Evolutionary conservation across 345 rosid species (phyloP).

Genomic region (Eucalyptus leucophloia): DNA sequence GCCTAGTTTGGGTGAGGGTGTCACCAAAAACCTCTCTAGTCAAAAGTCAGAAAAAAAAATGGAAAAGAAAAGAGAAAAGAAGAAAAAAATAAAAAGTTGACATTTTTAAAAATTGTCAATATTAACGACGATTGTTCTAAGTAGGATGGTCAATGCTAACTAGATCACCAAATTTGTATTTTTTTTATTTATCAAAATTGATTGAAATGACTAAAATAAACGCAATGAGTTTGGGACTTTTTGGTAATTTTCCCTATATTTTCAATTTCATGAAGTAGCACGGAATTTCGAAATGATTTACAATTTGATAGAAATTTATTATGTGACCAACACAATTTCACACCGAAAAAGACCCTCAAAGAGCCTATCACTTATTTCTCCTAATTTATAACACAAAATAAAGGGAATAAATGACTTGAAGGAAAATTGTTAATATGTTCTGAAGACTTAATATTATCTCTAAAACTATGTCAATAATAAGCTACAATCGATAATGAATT

Average conservation of each 20-base stretch:
- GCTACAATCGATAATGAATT: neutral
- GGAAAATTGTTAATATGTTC: neutral
- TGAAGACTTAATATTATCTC: neutral
- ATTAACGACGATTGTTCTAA: too few relatives aligned
- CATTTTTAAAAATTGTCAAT: too few relatives aligned
- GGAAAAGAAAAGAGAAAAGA: too few relatives aligned
- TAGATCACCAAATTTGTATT: fast-evolving
- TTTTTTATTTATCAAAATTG: too few relatives aligned
- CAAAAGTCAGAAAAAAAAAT: too few relatives aligned
- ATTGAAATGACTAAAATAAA: too few relatives aligned
- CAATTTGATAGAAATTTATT: neutral
- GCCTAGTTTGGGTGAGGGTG: too few relatives aligned
- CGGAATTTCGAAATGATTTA: neutral
- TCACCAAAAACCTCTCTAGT: too few relatives aligned
- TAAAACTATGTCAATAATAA: neutral
- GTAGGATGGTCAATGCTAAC: fast-evolving
- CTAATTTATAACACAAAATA: neutral
- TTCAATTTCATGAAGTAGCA: neutral
- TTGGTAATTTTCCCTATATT: neutral
- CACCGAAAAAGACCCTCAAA: neutral
- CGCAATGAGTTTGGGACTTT: too few relatives aligned
- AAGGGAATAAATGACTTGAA: neutral
- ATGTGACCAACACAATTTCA: neutral
- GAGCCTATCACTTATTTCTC: neutral
- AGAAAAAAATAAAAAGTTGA: too few relatives aligned